Evolutionary conservation across 805 yeast species (phyloP), one percentile per base, ranked within the genome.

Genomic region (Ogataea dorogensis): DNA sequence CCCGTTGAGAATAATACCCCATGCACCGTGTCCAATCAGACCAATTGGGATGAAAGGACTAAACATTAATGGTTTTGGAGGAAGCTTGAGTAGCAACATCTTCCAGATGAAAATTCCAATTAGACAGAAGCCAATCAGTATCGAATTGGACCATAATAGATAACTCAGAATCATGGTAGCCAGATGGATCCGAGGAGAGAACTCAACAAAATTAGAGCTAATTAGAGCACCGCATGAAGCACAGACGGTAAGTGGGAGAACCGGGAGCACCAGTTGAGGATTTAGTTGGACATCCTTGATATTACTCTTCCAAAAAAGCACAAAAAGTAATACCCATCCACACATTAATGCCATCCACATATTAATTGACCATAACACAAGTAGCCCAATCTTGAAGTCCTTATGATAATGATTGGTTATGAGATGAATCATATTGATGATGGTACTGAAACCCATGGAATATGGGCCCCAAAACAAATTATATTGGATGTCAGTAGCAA

Each of bases 21-120:
- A 84, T 0, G 82, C 71, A 1, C 88, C 93, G 59, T 87, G 95
- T n/a, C 95, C 95, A 47, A 83, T 57, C 28, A 87, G 79, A 3
- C 95, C 96, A 25, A 86, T 65, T 1, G 91, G 86, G 37, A 84
- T 70, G 53, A 86, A 84, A 31, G 78, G 59, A 7, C 86, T 71
- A 51, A 83, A 79, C 2, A 79, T 71, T 16, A 53, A 47, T 12
- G 57, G 61, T 38, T 74, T 70, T 2, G 71, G 64, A 2, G 94
- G 87, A 15, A 78, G 58, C 51, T 77, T 75, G 55, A 71, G 64
- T 3, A 77, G 60, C 21, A 79, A 58, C 22, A 84, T 57, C 38
- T 78, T 75, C 75, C 83, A 71, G 41, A 79, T 58, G 56, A 78
- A 77, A 2, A 83, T 61, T 8, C 77, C 66, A 6, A 78, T 66